Evolutionary conservation across 495 filamentous ascomycete species (phyloP).

Genomic region (Pseudevernia furfuracea): DNA sequence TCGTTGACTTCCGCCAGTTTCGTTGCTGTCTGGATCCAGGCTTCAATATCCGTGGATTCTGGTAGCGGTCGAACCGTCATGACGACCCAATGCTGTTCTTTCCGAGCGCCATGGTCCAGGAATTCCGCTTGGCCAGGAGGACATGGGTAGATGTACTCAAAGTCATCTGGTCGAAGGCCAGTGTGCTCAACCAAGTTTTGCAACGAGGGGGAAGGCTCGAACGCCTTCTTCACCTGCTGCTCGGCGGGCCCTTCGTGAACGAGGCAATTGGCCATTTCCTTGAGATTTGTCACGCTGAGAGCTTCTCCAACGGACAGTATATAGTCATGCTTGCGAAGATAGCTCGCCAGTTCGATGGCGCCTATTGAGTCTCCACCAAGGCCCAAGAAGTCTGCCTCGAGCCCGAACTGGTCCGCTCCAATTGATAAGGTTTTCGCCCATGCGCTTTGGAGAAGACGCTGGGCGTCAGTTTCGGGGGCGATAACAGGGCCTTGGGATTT

Average conservation of each 20-base stretch:
- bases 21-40: conserved; percentile 21
- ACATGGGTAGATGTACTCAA: conserved; percentile 22
- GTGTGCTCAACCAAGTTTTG: no score
- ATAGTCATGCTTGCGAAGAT: conserved; percentile 12
- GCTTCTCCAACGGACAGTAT: conserved; percentile 20
- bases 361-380: conserved; percentile 31
- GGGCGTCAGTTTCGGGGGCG: conserved; percentile 6
- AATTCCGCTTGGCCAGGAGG: conserved; percentile 26
- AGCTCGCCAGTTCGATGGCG: conserved; percentile 27
- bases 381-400: conserved; percentile 21
- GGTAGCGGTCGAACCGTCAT: conserved; percentile 24
- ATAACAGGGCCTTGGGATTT: not conserved
- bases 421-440: conserved; percentile 22
- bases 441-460: conserved; percentile 20
- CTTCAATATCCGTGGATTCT: not conserved
- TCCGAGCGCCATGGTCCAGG: conserved; percentile 20
- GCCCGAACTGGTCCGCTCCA: conserved; percentile 10
- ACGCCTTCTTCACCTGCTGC: no score
- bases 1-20: conserved; percentile 20
- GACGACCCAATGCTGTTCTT: conserved; percentile 23
- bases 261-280: no score
- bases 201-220: no score
- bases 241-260: no score
- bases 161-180: conserved; percentile 7
- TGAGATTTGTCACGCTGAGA: conserved; percentile 16